phyloP scores from a whole-genome alignment of 2,329 filamentous ascomycete species.

The Sphaerostilbella broomeana region DNA sequence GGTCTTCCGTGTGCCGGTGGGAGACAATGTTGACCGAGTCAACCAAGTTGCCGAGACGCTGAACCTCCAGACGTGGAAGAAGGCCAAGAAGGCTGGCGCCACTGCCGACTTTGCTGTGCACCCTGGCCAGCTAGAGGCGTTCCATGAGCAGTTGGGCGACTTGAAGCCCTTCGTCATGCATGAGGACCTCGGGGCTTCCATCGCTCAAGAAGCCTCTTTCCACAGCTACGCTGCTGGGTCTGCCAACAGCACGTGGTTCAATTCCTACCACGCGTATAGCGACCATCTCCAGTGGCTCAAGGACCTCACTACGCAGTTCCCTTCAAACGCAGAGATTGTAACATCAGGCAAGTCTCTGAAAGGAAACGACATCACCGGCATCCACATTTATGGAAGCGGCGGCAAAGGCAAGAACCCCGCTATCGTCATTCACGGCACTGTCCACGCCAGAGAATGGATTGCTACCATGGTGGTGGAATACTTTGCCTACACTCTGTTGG shows the following conservation, averaged over 20 bases:
- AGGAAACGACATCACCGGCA: constrained; percentile 52
- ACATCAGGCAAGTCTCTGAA: constrained; percentile 41
- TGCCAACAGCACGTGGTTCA: constrained; percentile 39
- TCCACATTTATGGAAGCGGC: constrained; percentile 47
- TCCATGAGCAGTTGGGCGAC: constrained; percentile 25
- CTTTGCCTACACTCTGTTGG: constrained; percentile 42
- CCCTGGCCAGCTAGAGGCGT: constrained; percentile 27
- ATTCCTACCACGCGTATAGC: constrained; percentile 45
- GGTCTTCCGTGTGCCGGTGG: constrained; percentile 36
- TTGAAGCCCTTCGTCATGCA: constrained; percentile 31
- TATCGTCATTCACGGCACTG: constrained; percentile 50
- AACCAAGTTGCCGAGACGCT: constrained; percentile 29
- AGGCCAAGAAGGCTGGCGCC: constrained; percentile 27
- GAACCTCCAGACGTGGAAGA: constrained; percentile 33
- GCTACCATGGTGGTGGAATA: constrained; percentile 50
- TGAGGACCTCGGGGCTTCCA: constrained; percentile 33
- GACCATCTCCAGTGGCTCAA: constrained; percentile 44
- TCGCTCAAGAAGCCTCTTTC: constrained; percentile 29
- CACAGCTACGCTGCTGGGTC: constrained; percentile 14
- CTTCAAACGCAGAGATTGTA: constrained; percentile 42
- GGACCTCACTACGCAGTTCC: constrained; percentile 37
- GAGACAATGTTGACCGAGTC: constrained; percentile 26
- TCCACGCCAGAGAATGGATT: constrained; percentile 57
- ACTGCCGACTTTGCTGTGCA: constrained; percentile 37
- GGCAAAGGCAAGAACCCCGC: constrained; percentile 43